Evolutionary conservation across 495 filamentous ascomycete genomes (phyloP).

Genomic region (Penicillium pancosmium): DNA sequence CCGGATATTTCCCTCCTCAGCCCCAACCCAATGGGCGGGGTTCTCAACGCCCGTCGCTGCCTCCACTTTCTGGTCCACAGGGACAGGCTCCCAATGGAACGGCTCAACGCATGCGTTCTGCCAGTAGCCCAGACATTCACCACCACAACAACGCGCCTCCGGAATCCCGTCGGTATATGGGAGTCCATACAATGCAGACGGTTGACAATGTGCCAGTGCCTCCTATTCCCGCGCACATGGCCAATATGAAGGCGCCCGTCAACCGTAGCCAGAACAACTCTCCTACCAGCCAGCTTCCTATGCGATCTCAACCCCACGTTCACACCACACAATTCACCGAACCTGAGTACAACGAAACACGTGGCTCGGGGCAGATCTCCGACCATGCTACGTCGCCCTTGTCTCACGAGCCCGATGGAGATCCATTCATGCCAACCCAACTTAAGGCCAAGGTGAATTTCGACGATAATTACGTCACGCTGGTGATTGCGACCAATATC

Average conservation of each 20-base stretch:
- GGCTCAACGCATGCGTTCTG: conserved; percentile 64
- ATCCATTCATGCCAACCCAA: conserved; percentile 60
- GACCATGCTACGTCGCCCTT: conserved; percentile 45
- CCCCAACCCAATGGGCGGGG: conserved; percentile 60
- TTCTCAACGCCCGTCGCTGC: conserved; percentile 78
- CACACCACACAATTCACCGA: conserved; percentile 43
- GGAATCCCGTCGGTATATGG: conserved; percentile 51
- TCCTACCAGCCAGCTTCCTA: conserved; percentile 55
- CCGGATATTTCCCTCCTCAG: conserved; percentile 52
- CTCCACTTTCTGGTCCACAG: conserved; percentile 66
- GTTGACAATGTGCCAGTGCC: conserved; percentile 68
- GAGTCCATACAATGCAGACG: conserved; percentile 64
- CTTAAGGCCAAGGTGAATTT: conserved; percentile 94
- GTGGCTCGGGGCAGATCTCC: conserved; percentile 29
- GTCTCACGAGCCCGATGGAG: conserved; percentile 36
- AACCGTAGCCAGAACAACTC: conserved; percentile 71
- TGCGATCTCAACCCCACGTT: conserved; percentile 42
- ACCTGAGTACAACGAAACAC: conserved; percentile 40
- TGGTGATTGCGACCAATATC: conserved; percentile 92
- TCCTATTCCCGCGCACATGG: conserved; percentile 63
- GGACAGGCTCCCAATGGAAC: conserved; percentile 56
- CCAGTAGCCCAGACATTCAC: conserved; percentile 70
- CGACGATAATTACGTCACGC: conserved; percentile 78
- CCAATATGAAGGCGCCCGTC: conserved; percentile 59
- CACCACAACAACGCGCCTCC: conserved; percentile 45